Conservation (phyloP, 2,329 filamentous ascomycete genomes). For the Colletotrichum kahawae region DNA sequence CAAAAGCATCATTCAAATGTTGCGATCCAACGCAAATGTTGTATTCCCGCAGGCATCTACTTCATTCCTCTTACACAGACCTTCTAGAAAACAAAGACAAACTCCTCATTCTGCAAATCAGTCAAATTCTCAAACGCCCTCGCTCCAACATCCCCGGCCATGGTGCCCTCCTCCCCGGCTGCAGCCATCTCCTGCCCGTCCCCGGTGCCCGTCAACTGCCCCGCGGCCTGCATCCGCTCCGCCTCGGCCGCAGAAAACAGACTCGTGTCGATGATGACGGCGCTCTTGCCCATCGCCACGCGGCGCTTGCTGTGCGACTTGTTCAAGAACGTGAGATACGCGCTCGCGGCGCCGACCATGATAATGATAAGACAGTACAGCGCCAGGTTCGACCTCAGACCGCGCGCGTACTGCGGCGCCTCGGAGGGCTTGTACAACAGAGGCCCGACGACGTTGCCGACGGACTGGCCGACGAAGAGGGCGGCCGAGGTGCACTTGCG, state of each 20-base stretch:
- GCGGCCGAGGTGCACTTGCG: conserved; percentile 67
- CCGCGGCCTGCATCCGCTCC: conserved; percentile 36
- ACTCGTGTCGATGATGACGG: conserved; percentile 62
- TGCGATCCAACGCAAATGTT: accelerated
- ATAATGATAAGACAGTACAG: conserved; percentile 63
- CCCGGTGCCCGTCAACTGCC: conserved; percentile 1
- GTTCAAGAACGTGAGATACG: conserved; percentile 53
- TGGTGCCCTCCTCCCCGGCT: conserved; percentile 27
- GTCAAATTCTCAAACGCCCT: conserved; percentile 64
- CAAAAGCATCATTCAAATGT: neutral
- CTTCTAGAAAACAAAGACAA: conserved; percentile 58
- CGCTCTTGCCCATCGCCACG: conserved; percentile 39
- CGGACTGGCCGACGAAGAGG: conserved; percentile 63
- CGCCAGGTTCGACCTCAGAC: conserved; percentile 62
- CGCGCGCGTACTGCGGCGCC: conserved; percentile 61
- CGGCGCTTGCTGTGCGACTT: conserved; percentile 44
- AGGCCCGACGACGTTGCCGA: conserved; percentile 69
- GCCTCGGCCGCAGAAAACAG: conserved; percentile 55
- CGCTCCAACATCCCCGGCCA: conserved; percentile 34
- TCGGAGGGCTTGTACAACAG: conserved; percentile 65
- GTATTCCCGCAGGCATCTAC: neutral
- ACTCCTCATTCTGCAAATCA: conserved; percentile 67
- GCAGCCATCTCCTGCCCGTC: conserved; percentile 27
- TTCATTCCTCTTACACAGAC: accelerated
- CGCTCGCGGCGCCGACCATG: conserved; percentile 41